Conservation (phyloP, 768 basidiomycete genomes). For the Pleurotus ostreatus region DNA sequence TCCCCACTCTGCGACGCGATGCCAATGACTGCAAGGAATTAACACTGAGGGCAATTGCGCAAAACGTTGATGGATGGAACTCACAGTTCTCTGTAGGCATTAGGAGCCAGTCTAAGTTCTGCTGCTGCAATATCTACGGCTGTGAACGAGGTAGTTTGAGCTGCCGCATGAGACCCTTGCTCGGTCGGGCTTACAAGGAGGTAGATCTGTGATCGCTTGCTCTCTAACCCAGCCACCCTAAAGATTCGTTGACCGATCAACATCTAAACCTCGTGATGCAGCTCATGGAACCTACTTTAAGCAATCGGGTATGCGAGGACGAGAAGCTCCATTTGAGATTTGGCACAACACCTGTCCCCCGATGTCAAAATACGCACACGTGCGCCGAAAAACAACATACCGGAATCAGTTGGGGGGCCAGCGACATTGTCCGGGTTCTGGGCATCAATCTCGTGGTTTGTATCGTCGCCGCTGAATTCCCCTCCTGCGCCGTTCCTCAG, state of each 20-base stretch:
- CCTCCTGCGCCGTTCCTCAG: constrained; percentile 9
- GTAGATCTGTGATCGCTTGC: constrained; percentile 13
- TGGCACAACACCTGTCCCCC: constrained; percentile 5
- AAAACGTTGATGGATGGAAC: neutral
- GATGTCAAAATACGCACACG: neutral
- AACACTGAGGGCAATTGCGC: neutral
- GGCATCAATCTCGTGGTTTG: constrained; percentile 8
- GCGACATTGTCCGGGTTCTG: constrained; percentile 12
- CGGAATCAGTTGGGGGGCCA: constrained; percentile 10
- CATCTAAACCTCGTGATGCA: too few species aligned
- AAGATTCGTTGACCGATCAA: neutral
- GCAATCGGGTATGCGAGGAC: constrained; percentile 10
- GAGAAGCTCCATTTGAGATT: constrained; percentile 14
- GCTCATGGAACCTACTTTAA: constrained; percentile 1
- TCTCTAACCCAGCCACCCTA: constrained; percentile 15
- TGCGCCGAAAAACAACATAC: neutral
- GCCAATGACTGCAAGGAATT: constrained; percentile 11
- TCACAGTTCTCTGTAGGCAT: constrained; percentile 15
- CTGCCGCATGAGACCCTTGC: neutral
- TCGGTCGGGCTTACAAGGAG: constrained; percentile 11
- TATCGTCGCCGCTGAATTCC: constrained; percentile 10
- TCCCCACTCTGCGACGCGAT: constrained; percentile 16
- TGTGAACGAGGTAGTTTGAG: neutral
- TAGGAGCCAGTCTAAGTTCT: constrained; percentile 12
- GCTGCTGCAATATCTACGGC: constrained; percentile 13